Conservation (phyloP, 2,329 filamentous ascomycete species). For the Knufia petricola region DNA sequence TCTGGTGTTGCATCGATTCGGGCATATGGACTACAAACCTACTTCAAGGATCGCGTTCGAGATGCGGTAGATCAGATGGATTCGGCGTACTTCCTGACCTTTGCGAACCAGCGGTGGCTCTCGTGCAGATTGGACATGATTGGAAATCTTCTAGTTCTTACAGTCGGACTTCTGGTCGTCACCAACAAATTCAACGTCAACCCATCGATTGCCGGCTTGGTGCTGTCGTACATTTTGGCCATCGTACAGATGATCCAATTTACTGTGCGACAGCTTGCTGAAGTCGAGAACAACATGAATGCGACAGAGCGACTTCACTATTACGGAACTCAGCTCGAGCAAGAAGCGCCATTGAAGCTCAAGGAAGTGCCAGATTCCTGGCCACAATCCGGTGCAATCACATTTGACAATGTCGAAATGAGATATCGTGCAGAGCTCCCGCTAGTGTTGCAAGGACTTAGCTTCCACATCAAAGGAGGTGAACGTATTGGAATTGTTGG, state of each 20-base stretch:
- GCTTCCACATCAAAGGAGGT: constrained; percentile 35
- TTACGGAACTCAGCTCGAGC: constrained; percentile 77
- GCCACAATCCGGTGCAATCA: constrained; percentile 77
- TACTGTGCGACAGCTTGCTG: constrained; percentile 82
- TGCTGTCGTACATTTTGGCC: constrained; percentile 83
- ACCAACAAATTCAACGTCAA: constrained; percentile 78
- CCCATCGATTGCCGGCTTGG: constrained; percentile 76
- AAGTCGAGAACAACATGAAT: constrained; percentile 98
- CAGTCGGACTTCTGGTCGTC: constrained; percentile 79
- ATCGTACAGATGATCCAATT: constrained; percentile 97
- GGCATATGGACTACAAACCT: constrained; percentile 72
- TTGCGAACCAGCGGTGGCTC: constrained; percentile 91
- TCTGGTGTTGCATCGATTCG: constrained; percentile 75
- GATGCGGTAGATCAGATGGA: constrained; percentile 82
- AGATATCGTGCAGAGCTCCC: constrained; percentile 64
- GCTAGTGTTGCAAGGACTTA: constrained; percentile 60
- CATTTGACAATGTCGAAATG: constrained; percentile 68
- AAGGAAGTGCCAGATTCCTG: constrained; percentile 61
- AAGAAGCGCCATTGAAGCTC: constrained; percentile 77
- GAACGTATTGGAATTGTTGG: constrained; percentile 40
- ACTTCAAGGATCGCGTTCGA: constrained; percentile 62
- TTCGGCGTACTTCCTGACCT: constrained; percentile 86
- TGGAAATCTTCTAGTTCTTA: constrained; percentile 75
- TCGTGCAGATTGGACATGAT: constrained; percentile 76
- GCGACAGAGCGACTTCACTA: constrained; percentile 84